Base-by-base conservation (phyloP, 495 filamentous ascomycete genomes). In the Tricharina praecox region DNA sequence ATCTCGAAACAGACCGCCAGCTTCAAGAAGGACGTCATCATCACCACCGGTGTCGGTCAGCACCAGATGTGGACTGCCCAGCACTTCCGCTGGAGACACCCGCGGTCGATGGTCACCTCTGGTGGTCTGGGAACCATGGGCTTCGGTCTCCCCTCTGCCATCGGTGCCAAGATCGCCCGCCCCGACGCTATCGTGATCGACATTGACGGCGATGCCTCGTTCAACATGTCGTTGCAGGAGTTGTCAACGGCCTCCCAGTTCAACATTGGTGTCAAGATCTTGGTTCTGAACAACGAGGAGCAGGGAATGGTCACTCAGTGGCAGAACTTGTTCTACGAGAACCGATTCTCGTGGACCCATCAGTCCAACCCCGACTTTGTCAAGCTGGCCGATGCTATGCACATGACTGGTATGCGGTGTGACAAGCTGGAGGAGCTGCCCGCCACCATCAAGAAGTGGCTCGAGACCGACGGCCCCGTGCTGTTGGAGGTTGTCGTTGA, bases 51-150 rank as follows among this genome's bases (percentile, higher is more conserved):
- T 55, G 87, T 94, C 25, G 87, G 88, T 26, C 86, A 94, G 62
- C 87, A 95, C 62, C 88, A 94, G 66, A 95, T 96, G 88, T 94
- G 88, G 88, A 69, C 81, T 5, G 86, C 85, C 7, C 85, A 96
- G 66, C 84, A 93, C 64, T 96, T 81, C 70, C 77, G 85, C 45
- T 96, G 87, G 86, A 70, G 81, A 30, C 64, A 84, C 53, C 85
- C 85, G 19, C 76, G 87, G 32, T 81, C 82, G 45, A 81, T 93
- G 77, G 77, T 93, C 63, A 88, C 86, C 11, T 93, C 85, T 9
- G 86, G 86, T 58, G 85, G 86, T 51, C 73, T 93, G 10, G 88
- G 88, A 39, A 96, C 88, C 9, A 95, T 96, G 88, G 88, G 88
- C 40, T 96, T 70, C 65, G 88, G 88, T 48, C 76, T 95, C 26